Evolutionary conservation across 345 rosid species (phyloP), one percentile per base, ranked within the genome.

Genomic region (Lagerstroemia speciosa): DNA sequence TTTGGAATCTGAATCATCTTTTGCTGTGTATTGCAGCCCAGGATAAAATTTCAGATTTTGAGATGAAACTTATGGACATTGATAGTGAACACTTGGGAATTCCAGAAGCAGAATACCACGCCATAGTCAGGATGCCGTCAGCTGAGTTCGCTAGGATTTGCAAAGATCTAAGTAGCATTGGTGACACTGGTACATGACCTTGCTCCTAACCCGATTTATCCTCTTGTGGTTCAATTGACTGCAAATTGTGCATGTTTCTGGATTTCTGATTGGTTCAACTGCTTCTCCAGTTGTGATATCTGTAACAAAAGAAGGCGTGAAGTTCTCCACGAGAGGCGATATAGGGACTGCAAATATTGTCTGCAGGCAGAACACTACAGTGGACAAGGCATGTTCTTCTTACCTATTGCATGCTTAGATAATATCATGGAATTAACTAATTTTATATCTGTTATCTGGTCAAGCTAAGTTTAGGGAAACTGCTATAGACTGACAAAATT

Each of bases 1-100:
- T 36, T 31, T 15, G 11, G 61, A 36, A 27, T 36, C 15, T 29
- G 58, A 1, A 22, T 30, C 50, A 50, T 27, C 55, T 37, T 17
- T 48, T 12, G 43, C 15, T 12, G 15, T 45, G 33, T 66, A 36
- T 67, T 76, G 73, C 70, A 94, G 98, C 96, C 0, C 99, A 94
- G 76, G 99, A 94, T 73, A 94, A 87, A 75, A 94, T 94, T 70
- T 85, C 99, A 0, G 99, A 94, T 55, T 94, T 91, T 69, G 99
- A 94, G 87, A 92, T 95, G 99, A 95, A 90, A 70, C 78, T 95
- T 78, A 95, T 92, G 99, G 98, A 92, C 82, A 90, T 95, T 2
- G 99, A 92, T 69, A 90, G 97, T 32, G 99, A 95, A 84, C 99
- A 95, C 73, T 88, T 95, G 32, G 99, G 99, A 6, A 95, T 95